phyloP scores from a whole-genome alignment of 2,329 filamentous ascomycete species.

The Taxawa tesnikishii region DNA sequence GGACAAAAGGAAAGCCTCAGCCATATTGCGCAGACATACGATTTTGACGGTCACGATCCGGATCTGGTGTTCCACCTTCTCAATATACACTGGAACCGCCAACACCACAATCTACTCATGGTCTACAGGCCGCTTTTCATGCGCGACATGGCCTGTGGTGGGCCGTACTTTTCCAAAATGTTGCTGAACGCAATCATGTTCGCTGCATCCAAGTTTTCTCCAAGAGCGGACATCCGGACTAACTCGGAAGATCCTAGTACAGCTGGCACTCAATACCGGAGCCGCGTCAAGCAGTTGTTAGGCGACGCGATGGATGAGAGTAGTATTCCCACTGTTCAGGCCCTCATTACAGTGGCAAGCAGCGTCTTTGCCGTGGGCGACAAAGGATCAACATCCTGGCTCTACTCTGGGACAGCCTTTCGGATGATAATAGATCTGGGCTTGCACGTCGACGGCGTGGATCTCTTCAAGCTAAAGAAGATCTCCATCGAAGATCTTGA shows the following conservation, averaged over 20 bases:
- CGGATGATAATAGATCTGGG: constrained; percentile 44
- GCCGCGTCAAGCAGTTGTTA: constrained; percentile 35
- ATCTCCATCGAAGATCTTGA: constrained; percentile 35
- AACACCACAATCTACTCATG: constrained; percentile 12
- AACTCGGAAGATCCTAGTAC: constrained; percentile 34
- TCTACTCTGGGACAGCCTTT: constrained; percentile 46
- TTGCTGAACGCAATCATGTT: constrained; percentile 44
- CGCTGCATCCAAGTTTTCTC: constrained; percentile 33
- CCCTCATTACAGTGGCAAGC: constrained; percentile 38
- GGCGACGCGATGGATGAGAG: constrained; percentile 34
- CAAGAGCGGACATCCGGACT: constrained; percentile 31
- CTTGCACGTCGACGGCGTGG: constrained; percentile 34
- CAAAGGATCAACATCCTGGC: constrained; percentile 41
- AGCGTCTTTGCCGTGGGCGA: constrained; percentile 39
- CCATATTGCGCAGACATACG: constrained; percentile 31
- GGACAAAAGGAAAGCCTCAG: constrained; percentile 40
- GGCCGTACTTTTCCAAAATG: constrained; percentile 45
- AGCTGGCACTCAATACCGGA: constrained; percentile 35
- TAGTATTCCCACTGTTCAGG: constrained; percentile 43
- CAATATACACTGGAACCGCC: constrained; percentile 27
- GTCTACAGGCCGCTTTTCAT: constrained; percentile 14
- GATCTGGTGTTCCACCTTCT: constrained; percentile 41
- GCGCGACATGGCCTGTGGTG: constrained; percentile 28
- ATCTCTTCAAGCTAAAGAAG: constrained; percentile 17
- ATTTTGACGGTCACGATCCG: constrained; percentile 44